phyloP scores from a whole-genome alignment of 1,284 basidiomycete genomes.

The Fomitiporia mediterranea region DNA sequence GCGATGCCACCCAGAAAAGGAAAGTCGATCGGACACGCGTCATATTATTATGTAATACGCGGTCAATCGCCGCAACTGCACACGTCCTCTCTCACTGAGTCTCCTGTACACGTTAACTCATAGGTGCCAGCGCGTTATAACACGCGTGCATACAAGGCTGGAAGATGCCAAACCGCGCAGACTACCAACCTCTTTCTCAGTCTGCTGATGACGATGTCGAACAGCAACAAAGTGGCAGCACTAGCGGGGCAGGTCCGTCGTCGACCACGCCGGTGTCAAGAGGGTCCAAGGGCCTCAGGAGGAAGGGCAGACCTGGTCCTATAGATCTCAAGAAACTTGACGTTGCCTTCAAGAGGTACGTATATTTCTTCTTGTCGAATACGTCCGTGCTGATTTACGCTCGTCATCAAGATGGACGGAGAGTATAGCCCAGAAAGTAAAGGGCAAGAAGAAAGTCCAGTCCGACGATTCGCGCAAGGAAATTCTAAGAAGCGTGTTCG shows the following conservation, averaged over 20 bases:
- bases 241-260: slow-evolving; percentile 27
- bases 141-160: not conserved
- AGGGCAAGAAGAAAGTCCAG: slow-evolving; percentile 69
- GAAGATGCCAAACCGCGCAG: slow-evolving; percentile 49
- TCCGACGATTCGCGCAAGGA: slow-evolving; percentile 55
- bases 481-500: slow-evolving; percentile 78
- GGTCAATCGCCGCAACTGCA: not conserved
- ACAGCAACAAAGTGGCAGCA: slow-evolving; percentile 24
- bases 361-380: not conserved
- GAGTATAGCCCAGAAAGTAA: slow-evolving; percentile 76
- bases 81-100: not conserved
- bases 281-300: slow-evolving; percentile 39
- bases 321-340: slow-evolving; percentile 77
- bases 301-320: slow-evolving; percentile 49
- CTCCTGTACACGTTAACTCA: no score
- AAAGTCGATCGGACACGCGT: slow-evolving; percentile 6
- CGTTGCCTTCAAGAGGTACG: slow-evolving; percentile 72
- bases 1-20: not conserved
- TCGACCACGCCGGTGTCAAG: slow-evolving; percentile 28
- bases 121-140: not conserved
- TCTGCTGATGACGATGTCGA: slow-evolving; percentile 53
- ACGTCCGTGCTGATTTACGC: not conserved
- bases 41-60: not conserved
- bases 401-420: slow-evolving; percentile 64
- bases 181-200: slow-evolving; percentile 66